Evolutionary conservation across 441 rosid species (phyloP).

Genomic region (Dalechampia spathulata): DNA sequence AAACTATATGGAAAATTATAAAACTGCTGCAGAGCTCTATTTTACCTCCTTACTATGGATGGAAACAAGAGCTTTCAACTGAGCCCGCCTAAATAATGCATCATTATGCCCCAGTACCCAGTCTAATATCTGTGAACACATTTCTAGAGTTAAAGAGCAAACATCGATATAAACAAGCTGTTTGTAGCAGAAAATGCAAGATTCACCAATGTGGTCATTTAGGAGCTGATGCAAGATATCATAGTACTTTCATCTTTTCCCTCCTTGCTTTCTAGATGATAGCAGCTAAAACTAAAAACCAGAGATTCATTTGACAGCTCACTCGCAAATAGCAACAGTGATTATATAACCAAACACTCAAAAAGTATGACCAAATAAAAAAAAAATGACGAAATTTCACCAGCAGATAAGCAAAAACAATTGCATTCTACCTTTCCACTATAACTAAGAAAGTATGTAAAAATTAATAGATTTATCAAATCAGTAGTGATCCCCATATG

Average conservation of each 20-base stretch:
- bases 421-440: no score
- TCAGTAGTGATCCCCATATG: background rate
- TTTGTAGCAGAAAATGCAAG: background rate
- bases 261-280: background rate
- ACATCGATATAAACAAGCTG: background rate
- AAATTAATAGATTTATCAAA: no score
- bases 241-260: no score
- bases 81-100: slow-evolving; percentile 71
- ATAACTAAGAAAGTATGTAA: no score
- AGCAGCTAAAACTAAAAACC: background rate
- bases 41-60: slow-evolving; percentile 73
- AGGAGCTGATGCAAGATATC: no score
- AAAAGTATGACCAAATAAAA: background rate
- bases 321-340: no score
- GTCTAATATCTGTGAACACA: slow-evolving; percentile 44
- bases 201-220: no score
- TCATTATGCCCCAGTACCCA: slow-evolving; percentile 53
- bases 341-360: background rate
- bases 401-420: background rate
- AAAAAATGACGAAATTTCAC: no score
- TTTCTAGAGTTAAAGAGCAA: background rate
- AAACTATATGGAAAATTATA: background rate
- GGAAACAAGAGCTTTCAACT: slow-evolving; percentile 68
- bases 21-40: background rate
- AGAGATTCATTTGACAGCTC: background rate